phyloP scores from a whole-genome alignment of 2,329 filamentous ascomycete species.

The Pochonia chlamydosporia region DNA sequence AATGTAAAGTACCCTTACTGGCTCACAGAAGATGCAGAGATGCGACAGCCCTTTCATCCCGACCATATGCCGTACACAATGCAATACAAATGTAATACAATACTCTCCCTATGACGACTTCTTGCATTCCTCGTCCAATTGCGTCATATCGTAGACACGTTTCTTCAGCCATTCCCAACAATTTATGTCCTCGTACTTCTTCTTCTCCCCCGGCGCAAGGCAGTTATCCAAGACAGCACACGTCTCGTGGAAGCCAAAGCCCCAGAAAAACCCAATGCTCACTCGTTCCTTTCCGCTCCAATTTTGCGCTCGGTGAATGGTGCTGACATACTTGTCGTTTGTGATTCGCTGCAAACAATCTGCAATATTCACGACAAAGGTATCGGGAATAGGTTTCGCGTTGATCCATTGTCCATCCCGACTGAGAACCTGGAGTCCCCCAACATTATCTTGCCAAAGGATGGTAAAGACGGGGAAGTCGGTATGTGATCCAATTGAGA shows the following conservation, averaged over 20 bases:
- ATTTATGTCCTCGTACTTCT: constrained; percentile 32
- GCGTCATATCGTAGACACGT: constrained; percentile 25
- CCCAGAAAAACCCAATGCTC: constrained; percentile 43
- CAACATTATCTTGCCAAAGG: constrained; percentile 35
- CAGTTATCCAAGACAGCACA: constrained; percentile 33
- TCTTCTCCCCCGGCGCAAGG: constrained; percentile 24
- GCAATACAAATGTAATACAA: too few relatives aligned
- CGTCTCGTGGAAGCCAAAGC: constrained; percentile 33
- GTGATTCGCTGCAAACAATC: constrained; percentile 46
- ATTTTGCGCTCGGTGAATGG: constrained; percentile 43
- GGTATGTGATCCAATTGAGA: constrained; percentile 45
- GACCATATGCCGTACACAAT: too few relatives aligned
- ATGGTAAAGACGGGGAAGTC: constrained; percentile 48
- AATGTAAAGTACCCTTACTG: too few relatives aligned
- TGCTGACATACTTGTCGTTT: constrained; percentile 42
- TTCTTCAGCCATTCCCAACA: constrained; percentile 33
- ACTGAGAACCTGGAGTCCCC: constrained; percentile 38
- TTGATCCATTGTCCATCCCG: constrained; percentile 33
- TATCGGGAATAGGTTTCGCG: constrained; percentile 31
- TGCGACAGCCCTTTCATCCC: too few relatives aligned
- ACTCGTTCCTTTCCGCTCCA: constrained; percentile 30
- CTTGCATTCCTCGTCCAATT: not conserved
- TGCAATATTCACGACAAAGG: constrained; percentile 47
- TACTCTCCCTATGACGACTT: too few relatives aligned
- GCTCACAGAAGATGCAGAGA: too few relatives aligned